Base-by-base conservation (phyloP, 495 filamentous ascomycete genomes). In the Xylona heveae region DNA sequence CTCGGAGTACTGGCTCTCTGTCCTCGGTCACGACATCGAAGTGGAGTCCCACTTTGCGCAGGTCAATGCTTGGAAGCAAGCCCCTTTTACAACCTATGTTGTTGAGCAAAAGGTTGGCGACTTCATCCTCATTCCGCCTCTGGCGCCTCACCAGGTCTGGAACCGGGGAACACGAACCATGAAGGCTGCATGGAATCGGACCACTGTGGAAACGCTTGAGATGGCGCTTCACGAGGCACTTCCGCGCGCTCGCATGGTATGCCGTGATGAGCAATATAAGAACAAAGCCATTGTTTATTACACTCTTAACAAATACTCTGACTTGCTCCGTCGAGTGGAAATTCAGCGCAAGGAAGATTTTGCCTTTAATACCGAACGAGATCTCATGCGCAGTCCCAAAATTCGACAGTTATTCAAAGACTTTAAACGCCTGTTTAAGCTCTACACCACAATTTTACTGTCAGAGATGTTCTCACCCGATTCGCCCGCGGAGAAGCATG, bases 121-220 rank as follows among this genome's bases (percentile, higher is more conserved):
- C 47, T 85, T 94, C 46, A 83, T 97, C 31, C 63, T 97, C 1
- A 74, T 97, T 13, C 88, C 88, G n/a, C 83, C 88, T 5, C 55
- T 95, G 5, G 85, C 84, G n/a, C 82, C 85, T 0, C 88, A 97
- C 45, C 88, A 97, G 45, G 88, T 97, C 15, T 97, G 88, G 88
- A 97, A 97, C 44, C 70, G 88, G 29, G 88, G 88, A 5, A 91
- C 82, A 7, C 60, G 81, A 24, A 97, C 85, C 0, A 78, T 93
- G 65, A 97, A 97, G 49, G 81, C 84, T 15, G 88, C 88, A 4
- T 97, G 88, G 88, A 97, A 97, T 50, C 61, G 88, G n/a, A 93
- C 78, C 0, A 95, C 84, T 0, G 78, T 78, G 3, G 79, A 94
- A 38, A 93, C 88, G 0, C 57, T 97, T 0, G 71, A 81, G 31